These are phyloP conservation scores for Boletus sensibilis DNA, from an alignment of 768 basidiomycete genomes.

Conservation along the genomic window DNA sequence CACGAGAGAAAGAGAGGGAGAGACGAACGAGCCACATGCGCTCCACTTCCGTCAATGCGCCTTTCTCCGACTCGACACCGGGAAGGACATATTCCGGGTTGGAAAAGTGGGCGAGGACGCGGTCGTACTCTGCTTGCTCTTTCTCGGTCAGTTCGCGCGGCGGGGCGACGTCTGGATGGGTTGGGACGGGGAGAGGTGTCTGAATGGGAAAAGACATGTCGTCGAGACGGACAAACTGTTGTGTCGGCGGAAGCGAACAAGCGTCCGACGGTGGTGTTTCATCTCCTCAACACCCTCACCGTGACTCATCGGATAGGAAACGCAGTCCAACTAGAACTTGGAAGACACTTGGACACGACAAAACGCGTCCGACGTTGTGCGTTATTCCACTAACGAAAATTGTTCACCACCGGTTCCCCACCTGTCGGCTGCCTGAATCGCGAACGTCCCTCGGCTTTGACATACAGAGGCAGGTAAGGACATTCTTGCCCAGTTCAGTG, in stretches of 20 bases:
- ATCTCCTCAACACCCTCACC: no score
- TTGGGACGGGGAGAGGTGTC: conserved; percentile 25
- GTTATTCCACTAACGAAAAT: no score
- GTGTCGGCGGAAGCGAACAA: neutral
- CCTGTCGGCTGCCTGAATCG: no score
- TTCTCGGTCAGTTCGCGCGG: conserved; percentile 39
- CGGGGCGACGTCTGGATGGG: conserved; percentile 31
- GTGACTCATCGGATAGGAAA: neutral
- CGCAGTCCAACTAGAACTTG: neutral
- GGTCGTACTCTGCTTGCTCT: conserved; percentile 50
- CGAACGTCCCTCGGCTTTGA: no score
- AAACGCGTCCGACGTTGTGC: no score
- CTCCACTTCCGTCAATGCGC: conserved; percentile 59
- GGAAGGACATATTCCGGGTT: conserved; percentile 52
- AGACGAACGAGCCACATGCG: conserved; percentile 71
- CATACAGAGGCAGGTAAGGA: no score
- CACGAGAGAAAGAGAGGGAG: neutral
- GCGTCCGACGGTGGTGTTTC: neutral
- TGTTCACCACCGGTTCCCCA: no score
- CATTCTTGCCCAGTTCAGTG: no score
- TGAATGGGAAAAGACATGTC: conserved; percentile 17
- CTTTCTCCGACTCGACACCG: conserved; percentile 39
- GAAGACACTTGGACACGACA: no score
- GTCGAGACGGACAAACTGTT: neutral
- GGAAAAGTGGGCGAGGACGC: conserved; percentile 60